Conservation (phyloP, 2,329 filamentous ascomycete genomes). For the Penicillium sp. region DNA sequence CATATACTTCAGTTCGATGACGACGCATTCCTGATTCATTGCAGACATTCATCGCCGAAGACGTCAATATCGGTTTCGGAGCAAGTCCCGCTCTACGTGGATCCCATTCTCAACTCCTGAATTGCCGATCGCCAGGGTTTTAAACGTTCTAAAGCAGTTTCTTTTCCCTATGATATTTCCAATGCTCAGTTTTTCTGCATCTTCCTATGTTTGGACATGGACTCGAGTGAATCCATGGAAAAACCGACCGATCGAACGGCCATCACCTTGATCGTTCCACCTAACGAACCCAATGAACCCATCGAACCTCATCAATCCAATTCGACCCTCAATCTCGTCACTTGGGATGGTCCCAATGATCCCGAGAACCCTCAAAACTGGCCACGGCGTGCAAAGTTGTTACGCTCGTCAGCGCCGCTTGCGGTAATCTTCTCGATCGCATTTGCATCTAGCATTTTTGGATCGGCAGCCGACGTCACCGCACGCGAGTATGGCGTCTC, state of each 20-base stretch:
- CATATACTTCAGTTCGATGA: not conserved
- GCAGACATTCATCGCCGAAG: not conserved
- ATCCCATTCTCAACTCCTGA: not conserved
- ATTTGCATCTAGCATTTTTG: conserved; percentile 44
- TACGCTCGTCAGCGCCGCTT: conserved; percentile 10
- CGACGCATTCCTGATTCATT: not conserved
- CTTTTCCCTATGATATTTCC: too few species aligned
- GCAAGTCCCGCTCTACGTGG: not conserved
- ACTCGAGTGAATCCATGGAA: not conserved
- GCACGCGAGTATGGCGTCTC: conserved; percentile 42
- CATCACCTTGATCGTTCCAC: not conserved
- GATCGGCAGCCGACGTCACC: conserved; percentile 37
- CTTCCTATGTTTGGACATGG: not conserved
- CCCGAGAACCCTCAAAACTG: conserved; percentile 35
- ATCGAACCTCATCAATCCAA: conserved; percentile 1
- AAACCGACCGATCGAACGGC: not conserved
- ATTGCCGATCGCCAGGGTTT: not conserved
- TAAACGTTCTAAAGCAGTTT: too few species aligned
- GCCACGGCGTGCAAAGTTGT: conserved; percentile 25
- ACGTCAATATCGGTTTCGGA: not conserved
- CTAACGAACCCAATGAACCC: not conserved
- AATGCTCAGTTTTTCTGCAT: too few species aligned
- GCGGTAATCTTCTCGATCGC: conserved; percentile 43
- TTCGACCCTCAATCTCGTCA: conserved; percentile 9
- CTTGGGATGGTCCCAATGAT: conserved; percentile 28